Evolutionary conservation across 768 basidiomycete genomes (phyloP), one percentile per base, ranked within the genome.

Genomic region (Brasilioporus rufonigricans): DNA sequence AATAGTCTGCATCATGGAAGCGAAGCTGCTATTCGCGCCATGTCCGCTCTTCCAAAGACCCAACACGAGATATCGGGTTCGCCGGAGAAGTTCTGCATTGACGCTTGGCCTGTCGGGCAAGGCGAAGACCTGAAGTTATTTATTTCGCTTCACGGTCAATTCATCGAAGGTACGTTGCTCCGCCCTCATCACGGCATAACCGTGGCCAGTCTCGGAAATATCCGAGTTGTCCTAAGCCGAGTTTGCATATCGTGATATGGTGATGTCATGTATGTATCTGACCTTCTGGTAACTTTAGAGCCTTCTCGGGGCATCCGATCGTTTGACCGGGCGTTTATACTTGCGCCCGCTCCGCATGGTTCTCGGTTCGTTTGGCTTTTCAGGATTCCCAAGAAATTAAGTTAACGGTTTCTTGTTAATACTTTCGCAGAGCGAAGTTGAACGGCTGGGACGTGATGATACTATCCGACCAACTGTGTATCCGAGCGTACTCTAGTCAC

Each of bases 401-500:
- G 56, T 45, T 58, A 60, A 54, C 48, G 41, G 56, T 60, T 52
- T 50, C 14, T 31, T 48, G 55, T 47, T 47, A 39, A 24, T 54
- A 57, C 61, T 19, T 64, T 52, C 56, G 38, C 58, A 86, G 94
- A 33, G 93, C 96, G 4, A 86, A 85, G 65, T 62, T 77, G 49
- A 85, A 81, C 50, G 93, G 94, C 13, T 99, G 97, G 97, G 86
- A 91, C 46, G 89, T 93, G 54, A 76, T 85, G 53, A 86, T 98
- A 61, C 76, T 98, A 4, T 97, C 93, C 16, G 97, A 99, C 71
- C 85, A 91, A 59, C 83, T 87, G 72, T 84, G 83, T 35, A 76
- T 98, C 52, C 87, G 94, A 39, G 80, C 77, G n/a, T 96, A 91
- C 70, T 91, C 93, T 5, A 88, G 83, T 61, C 82, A 82, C 48